phyloP scores from a whole-genome alignment of 495 filamentous ascomycete genomes.

The Aspergillus sclerotioniger region DNA sequence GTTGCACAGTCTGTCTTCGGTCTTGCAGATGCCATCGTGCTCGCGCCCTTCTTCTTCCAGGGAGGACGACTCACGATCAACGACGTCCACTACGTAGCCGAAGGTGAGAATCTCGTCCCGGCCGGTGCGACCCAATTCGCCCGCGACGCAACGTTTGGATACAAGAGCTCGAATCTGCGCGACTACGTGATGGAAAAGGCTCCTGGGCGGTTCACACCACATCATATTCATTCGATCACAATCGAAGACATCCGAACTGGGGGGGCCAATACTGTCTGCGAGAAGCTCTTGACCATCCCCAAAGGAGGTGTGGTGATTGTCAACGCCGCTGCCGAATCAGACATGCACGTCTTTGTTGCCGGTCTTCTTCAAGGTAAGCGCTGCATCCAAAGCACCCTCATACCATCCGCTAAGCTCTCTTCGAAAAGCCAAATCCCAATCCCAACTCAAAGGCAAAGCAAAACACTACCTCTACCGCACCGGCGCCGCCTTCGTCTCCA shows the following conservation, averaged over 20 bases:
- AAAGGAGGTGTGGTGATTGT: slow-evolving; percentile 45
- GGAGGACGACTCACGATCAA: slow-evolving; percentile 51
- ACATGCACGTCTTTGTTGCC: slow-evolving; percentile 51
- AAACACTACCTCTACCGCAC: slow-evolving; percentile 53
- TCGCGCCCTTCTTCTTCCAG: slow-evolving; percentile 55
- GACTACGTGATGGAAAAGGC: slow-evolving; percentile 55
- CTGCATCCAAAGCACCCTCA: not conserved
- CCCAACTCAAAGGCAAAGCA: slow-evolving; percentile 29
- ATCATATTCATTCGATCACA: slow-evolving; percentile 41
- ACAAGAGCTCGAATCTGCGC: slow-evolving; percentile 45
- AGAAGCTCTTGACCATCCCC: slow-evolving; percentile 35
- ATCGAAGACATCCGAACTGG: slow-evolving; percentile 45
- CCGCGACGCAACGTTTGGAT: slow-evolving; percentile 53
- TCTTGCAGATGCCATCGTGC: slow-evolving; percentile 40
- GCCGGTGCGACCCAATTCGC: slow-evolving; percentile 50
- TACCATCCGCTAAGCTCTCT: not conserved
- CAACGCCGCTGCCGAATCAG: slow-evolving; percentile 50
- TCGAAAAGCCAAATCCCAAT: slow-evolving; percentile 25
- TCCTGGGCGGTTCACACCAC: slow-evolving; percentile 28
- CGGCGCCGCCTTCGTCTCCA: slow-evolving; percentile 55
- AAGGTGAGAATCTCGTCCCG: slow-evolving; percentile 44
- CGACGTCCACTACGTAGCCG: slow-evolving; percentile 54
- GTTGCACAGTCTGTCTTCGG: slow-evolving; percentile 48
- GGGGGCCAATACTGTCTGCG: slow-evolving; percentile 36
- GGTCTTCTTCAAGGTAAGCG: slow-evolving; percentile 41